These are phyloP conservation scores for Alternaria tenuissima DNA, from an alignment of 2,329 filamentous ascomycete species.

Conservation along the genomic window DNA sequence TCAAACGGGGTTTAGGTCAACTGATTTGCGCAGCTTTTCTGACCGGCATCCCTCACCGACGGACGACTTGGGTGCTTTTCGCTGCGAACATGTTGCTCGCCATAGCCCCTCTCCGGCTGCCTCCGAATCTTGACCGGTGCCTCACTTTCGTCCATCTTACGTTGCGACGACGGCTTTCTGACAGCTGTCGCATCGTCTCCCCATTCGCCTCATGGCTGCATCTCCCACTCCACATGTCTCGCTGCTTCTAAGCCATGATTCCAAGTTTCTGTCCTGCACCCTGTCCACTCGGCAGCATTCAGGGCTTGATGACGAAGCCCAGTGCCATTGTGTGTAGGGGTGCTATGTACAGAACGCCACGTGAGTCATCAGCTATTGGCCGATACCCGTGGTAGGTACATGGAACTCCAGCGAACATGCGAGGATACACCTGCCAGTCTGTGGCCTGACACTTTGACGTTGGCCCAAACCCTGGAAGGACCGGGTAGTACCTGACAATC, in stretches of 20 bases:
- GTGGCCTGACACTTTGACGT: constrained; percentile 17
- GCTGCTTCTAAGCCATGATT: constrained; percentile 8
- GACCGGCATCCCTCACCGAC: constrained; percentile 18
- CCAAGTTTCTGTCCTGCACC: constrained; percentile 26
- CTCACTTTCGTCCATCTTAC: constrained; percentile 9
- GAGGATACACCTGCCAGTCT: constrained; percentile 23
- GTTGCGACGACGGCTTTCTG: background rate
- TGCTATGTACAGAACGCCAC: constrained; percentile 16
- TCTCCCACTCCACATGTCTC: constrained; percentile 1
- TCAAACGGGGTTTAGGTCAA: constrained; percentile 5
- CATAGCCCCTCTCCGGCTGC: constrained; percentile 14
- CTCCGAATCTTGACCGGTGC: constrained; percentile 18
- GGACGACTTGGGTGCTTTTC: background rate
- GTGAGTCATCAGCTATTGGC: constrained; percentile 20
- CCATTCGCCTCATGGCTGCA: background rate
- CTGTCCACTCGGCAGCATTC: constrained; percentile 31
- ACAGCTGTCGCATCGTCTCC: background rate
- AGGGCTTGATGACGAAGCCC: constrained; percentile 29
- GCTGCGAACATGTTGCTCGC: constrained; percentile 17
- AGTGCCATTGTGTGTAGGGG: constrained; percentile 18
- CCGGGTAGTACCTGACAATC: constrained; percentile 21
- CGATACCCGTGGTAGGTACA: background rate
- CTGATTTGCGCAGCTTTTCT: constrained; percentile 19
- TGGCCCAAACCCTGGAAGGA: constrained; percentile 12
- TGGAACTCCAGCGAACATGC: constrained; percentile 14